phyloP scores from a whole-genome alignment of 805 yeast species.

The Myxozyma mucilagina region DNA sequence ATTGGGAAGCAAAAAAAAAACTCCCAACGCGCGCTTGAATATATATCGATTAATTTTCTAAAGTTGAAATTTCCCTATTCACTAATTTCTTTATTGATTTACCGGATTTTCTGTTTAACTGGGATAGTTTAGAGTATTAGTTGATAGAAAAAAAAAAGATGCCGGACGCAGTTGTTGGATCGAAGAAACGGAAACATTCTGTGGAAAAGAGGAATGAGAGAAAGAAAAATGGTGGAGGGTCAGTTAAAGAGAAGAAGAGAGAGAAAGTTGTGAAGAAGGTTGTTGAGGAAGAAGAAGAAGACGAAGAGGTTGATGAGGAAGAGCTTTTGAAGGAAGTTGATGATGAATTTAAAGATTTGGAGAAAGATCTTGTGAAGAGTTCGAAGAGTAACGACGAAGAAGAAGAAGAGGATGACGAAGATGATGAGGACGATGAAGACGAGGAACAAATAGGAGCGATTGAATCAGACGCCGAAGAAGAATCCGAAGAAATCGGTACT shows the following conservation, averaged over 20 bases:
- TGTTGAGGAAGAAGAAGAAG: constrained; percentile 11
- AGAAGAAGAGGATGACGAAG: constrained; percentile 41
- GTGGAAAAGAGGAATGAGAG: neutral
- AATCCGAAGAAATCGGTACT: constrained; percentile 16
- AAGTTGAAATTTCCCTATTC: too few relatives aligned
- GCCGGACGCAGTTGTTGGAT: neutral
- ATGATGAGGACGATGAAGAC: constrained; percentile 30
- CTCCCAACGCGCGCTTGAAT: neutral
- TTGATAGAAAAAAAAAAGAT: neutral
- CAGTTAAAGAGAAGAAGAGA: neutral
- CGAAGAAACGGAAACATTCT: neutral
- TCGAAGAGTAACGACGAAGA: constrained; percentile 37
- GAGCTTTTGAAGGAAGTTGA: constrained; percentile 17
- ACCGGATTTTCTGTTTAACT: neutral
- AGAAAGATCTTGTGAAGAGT: constrained; percentile 7
- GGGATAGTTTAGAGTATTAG: neutral
- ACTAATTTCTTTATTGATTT: neutral
- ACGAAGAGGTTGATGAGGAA: constrained; percentile 13
- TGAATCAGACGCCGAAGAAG: constrained; percentile 34
- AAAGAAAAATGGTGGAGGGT: neutral
- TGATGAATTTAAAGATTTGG: constrained; percentile 19
- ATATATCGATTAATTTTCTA: neutral
- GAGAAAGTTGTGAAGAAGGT: constrained; percentile 6
- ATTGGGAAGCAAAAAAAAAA: neutral
- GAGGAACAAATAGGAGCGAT: neutral